phyloP scores from a whole-genome alignment of 2,329 filamentous ascomycete genomes.

The Aspergillus arachidicola region DNA sequence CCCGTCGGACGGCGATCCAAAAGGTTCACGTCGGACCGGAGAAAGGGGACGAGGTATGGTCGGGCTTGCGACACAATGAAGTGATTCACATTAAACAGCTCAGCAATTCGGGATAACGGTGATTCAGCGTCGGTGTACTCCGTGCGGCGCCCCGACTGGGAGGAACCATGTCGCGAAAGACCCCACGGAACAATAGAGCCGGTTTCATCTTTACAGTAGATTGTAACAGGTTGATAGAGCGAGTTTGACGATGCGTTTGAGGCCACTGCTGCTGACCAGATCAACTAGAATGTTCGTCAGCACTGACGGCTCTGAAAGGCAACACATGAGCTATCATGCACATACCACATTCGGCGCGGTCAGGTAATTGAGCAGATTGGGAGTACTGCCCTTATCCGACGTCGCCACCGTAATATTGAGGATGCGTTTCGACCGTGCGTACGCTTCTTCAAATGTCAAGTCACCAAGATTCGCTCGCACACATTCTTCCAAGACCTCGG shows the following conservation, averaged over 20 bases:
- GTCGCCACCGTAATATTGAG: constrained; percentile 90
- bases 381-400: constrained; percentile 72
- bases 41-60: constrained; percentile 84
- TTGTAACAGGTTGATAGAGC: constrained; percentile 66
- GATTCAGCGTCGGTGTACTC: constrained; percentile 68
- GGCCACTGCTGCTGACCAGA: constrained; percentile 48
- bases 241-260: constrained; percentile 56
- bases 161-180: constrained; percentile 60
- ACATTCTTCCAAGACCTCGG: constrained; percentile 78
- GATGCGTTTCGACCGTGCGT: constrained; percentile 78
- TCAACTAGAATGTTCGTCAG: constrained; percentile 56
- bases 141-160: constrained; percentile 68
- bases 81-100: constrained; percentile 91
- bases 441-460: constrained; percentile 91
- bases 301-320: neutral
- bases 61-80: constrained; percentile 92
- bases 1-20: constrained; percentile 63
- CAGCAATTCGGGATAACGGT: constrained; percentile 71
- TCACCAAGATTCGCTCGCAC: constrained; percentile 84
- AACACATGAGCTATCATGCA: constrained; percentile 26
- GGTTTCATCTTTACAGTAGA: constrained; percentile 76
- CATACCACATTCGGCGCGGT: constrained; percentile 89
- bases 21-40: constrained; percentile 78
- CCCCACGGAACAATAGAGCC: constrained; percentile 76
- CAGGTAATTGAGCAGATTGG: constrained; percentile 85